Base-by-base conservation (phyloP, 2,329 filamentous ascomycete genomes). In the Fusarium sp. region DNA sequence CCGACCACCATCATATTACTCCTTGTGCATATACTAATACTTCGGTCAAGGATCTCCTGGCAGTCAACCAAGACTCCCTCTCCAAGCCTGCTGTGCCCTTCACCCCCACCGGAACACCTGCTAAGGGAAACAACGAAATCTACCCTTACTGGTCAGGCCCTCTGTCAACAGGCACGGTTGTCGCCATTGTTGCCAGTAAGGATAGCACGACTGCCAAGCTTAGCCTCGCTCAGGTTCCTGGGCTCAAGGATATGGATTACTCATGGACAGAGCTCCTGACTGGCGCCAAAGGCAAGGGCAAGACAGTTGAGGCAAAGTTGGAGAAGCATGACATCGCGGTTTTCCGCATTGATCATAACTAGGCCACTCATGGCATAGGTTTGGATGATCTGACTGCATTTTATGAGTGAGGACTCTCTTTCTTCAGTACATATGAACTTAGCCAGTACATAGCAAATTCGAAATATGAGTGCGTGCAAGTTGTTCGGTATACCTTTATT, bases 71-170 rank as follows among this genome's bases (percentile, higher is more conserved):
- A 48, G 59, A 62, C 30, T 32, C 59, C 4, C 57, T 62, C 13
- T 62, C 59, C 23, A 62, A 62, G 59, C 59, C 59, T 44, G 59
- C 59, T 20, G 59, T 62, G 41, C 57, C 57, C 23, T 62, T 62
- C 43, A 62, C 59, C 6, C 57, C 59, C 6, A 20, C 59, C 20
- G 51, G 51, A n/a, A 56, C 57, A 6, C 59, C 59, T 19, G 13
- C 59, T n/a, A 62, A 62, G 19, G 59, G 22, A 1, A 56, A 25
- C 37, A 9, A n/a, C 30, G 59, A 62, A 43, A 62, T 62, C n/a
- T 56, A 62, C 37, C 57, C 57, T 23, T 62, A 62, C 59, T 62
- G 59, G 59, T 62, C 57, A 8, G 57, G 59, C 8, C 59, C 59
- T 30, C 44, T 62, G n/a, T 56, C 57, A 22, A 56, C 56, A 4